Evolutionary conservation across 2,329 filamentous ascomycete species (phyloP), one percentile per base, ranked within the genome.

Genomic region (Paracoccidioides brasiliensis): DNA sequence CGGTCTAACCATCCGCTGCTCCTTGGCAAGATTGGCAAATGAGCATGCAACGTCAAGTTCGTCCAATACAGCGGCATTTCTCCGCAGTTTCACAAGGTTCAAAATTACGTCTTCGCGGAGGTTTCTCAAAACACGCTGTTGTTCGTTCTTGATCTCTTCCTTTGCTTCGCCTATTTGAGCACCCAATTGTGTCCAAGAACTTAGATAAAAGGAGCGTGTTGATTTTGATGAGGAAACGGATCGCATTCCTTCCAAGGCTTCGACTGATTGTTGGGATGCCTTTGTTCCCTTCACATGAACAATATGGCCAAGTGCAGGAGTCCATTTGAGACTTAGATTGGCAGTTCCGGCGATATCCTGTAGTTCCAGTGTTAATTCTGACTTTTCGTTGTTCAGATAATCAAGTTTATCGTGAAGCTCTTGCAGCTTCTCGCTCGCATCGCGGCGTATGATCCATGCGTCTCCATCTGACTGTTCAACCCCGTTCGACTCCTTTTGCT

Each of bases 21-120:
- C 87, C 30, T 77, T 69, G 1, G 93, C 90, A 2, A 97, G 77
- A 4, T 77, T 78, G 2, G 93, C 89, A 65, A 95, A 95, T 0
- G 89, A 89, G 55, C 88, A 88, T 2, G 86, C 81, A 41, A 98
- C 86, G 70, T 98, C 93, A 7, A 98, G 80, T 69, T 96, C 90
- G 67, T 97, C 91, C 22, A 98, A 80, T 0, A 95, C 86, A n/a
- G 82, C 79, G 9, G 91, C 90, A 69, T 96, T 97, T 56, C 86
- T 86, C 5, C 93, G 84, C 12, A 98, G 80, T 64, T 85, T 88
- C 59, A 96, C 82, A 3, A 98, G 79, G 63, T 90, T 91, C 49
- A 80, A 73, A 3, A 97, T 83, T 0, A 96, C 90, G 52, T 81
- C 77, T 58, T 83, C 80, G 35, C 91, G 85, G 7, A 98, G 76